phyloP scores from a whole-genome alignment of 139 green algal species.

The Coelastrella sp. region DNA sequence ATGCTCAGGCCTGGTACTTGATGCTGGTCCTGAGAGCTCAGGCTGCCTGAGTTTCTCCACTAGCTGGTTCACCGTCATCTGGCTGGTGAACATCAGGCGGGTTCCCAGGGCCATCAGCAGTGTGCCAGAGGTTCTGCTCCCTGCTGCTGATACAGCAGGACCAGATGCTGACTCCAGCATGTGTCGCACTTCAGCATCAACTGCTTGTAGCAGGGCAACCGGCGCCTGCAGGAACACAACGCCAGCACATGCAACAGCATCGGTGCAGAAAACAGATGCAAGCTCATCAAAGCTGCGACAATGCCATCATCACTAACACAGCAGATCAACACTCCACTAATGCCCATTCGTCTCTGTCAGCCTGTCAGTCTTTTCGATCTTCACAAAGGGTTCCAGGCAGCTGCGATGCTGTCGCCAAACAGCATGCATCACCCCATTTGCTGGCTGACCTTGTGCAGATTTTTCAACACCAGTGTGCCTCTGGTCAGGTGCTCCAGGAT shows the following conservation, averaged over 20 bases:
- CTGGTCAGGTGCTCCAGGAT: neutral
- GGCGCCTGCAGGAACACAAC: no score
- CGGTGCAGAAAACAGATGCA: no score
- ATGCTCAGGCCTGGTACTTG: neutral
- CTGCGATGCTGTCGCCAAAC: no score
- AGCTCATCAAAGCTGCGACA: no score
- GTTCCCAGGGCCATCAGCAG: neutral
- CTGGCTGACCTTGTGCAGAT: constrained; percentile 6
- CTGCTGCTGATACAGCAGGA: neutral
- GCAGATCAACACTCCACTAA: no score
- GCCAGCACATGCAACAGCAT: no score
- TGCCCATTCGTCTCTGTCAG: neutral
- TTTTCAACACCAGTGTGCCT: constrained; percentile 22
- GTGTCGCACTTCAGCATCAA: neutral
- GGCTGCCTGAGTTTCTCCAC: neutral
- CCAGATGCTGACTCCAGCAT: neutral
- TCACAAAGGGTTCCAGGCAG: neutral
- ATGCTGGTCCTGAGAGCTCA: neutral
- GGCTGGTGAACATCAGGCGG: constrained; percentile 2
- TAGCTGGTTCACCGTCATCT: neutral
- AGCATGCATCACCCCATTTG: neutral
- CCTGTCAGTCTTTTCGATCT: neutral
- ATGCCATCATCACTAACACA: no score
- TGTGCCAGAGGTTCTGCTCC: neutral
- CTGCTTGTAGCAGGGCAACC: neutral